Percentiles rank a stretch among this genome's conserved stretches.
Evolutionary conservation across 768 basidiomycete genomes (phyloP).

Genomic region (Serendipita sp.): DNA sequence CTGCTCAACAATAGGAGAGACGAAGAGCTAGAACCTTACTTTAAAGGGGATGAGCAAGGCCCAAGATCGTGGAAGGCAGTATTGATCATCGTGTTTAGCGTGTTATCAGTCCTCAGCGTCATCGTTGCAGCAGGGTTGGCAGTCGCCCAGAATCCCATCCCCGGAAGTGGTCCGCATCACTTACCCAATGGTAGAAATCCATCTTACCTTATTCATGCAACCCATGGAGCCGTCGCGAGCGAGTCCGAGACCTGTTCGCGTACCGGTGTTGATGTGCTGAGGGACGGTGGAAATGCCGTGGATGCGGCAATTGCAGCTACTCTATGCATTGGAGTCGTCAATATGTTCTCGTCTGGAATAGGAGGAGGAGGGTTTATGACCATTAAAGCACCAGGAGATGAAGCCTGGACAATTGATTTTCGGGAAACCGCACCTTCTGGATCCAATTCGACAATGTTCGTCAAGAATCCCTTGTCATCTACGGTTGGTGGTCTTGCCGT

Average conservation of each 20-base stretch:
- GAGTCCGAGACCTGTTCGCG: constrained; percentile 78
- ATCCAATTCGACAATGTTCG: constrained; percentile 66
- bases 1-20: neutral
- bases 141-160: neutral
- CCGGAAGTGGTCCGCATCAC: constrained; percentile 6
- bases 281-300: constrained; percentile 78
- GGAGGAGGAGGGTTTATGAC: constrained; percentile 85
- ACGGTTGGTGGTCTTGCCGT: constrained; percentile 67
- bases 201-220: constrained; percentile 43
- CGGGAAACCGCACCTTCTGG: constrained; percentile 70
- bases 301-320: constrained; percentile 72
- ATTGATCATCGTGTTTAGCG: neutral
- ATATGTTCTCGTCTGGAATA: constrained; percentile 74
- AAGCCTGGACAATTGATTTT: constrained; percentile 68
- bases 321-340: constrained; percentile 67
- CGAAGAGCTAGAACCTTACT: neutral
- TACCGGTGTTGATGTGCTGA: constrained; percentile 61
- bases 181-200: constrained; percentile 26
- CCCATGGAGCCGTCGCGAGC: constrained; percentile 72
- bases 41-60: neutral
- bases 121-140: constrained; percentile 1
- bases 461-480: constrained; percentile 33
- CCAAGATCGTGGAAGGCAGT: neutral
- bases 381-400: constrained; percentile 51
- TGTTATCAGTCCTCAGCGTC: neutral